phyloP scores from a whole-genome alignment of 2,329 filamentous ascomycete species.

The Aureobasidium sp. region DNA sequence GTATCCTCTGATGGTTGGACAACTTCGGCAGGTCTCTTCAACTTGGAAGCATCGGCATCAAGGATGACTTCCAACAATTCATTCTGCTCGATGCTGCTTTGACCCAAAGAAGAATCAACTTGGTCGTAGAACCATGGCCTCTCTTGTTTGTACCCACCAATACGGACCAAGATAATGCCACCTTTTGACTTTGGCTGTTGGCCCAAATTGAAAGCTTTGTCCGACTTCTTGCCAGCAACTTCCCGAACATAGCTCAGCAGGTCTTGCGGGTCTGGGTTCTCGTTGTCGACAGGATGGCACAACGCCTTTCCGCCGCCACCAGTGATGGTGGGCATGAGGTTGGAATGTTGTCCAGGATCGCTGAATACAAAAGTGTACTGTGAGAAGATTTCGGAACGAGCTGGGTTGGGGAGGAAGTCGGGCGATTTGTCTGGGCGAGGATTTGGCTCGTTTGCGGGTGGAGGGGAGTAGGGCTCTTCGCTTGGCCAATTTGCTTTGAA shows the following conservation, averaged over 20 bases:
- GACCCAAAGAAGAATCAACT: constrained; percentile 64
- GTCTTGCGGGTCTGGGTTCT: constrained; percentile 54
- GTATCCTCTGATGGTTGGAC: not conserved
- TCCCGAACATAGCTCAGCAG: constrained; percentile 70
- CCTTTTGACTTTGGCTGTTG: constrained; percentile 20
- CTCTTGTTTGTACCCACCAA: constrained; percentile 41
- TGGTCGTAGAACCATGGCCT: constrained; percentile 19
- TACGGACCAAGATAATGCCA: constrained; percentile 72
- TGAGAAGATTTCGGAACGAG: constrained; percentile 65
- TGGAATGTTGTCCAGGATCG: constrained; percentile 65
- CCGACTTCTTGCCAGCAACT: constrained; percentile 65
- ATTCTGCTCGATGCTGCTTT: constrained; percentile 77
- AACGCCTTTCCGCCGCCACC: constrained; percentile 78
- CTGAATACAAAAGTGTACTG: constrained; percentile 88
- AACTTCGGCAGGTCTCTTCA: constrained; percentile 57
- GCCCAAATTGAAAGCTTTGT: constrained; percentile 20
- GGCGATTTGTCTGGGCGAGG: constrained; percentile 45
- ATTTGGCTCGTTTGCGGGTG: constrained; percentile 65
- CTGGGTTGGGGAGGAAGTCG: constrained; percentile 63
- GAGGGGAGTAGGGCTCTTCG: constrained; percentile 61
- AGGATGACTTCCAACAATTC: constrained; percentile 89
- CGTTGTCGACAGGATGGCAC: constrained; percentile 56
- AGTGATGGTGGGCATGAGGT: constrained; percentile 64
- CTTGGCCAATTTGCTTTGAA: constrained; percentile 75
- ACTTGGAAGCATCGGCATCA: constrained; percentile 62